These are phyloP conservation scores for Salix suchowensis DNA, from an alignment of 345 rosid species.

Conservation along the genomic window DNA sequence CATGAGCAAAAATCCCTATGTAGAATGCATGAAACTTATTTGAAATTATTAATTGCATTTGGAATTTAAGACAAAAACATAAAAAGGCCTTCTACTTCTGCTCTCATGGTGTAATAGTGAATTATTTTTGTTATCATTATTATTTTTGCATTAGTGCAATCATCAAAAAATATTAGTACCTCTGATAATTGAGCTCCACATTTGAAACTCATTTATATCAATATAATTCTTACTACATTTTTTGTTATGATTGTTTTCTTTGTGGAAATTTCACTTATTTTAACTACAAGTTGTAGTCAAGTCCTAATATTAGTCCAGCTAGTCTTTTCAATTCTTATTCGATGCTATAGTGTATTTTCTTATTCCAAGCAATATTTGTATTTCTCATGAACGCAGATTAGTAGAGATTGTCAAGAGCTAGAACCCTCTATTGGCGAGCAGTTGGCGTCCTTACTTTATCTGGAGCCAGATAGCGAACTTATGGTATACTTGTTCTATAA, in stretches of 20 bases:
- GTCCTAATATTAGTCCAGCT: background rate
- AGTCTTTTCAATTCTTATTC: background rate
- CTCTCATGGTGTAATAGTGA: background rate
- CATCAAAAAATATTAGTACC: background rate
- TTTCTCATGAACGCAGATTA: constrained; percentile 54
- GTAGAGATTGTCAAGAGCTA: constrained; percentile 99
- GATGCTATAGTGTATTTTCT: background rate
- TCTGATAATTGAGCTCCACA: background rate
- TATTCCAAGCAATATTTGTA: constrained; percentile 16
- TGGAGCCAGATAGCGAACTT: constrained; percentile 97
- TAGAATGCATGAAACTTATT: too few relatives aligned
- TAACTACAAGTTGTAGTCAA: background rate
- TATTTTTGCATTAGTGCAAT: background rate
- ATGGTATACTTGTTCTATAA: constrained; percentile 53
- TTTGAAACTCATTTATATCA: background rate
- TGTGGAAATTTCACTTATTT: background rate
- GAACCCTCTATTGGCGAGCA: constrained; percentile 91
- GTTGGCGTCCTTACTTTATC: constrained; percentile 87
- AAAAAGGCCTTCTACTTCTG: too few relatives aligned
- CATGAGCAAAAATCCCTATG: too few relatives aligned
- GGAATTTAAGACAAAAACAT: too few relatives aligned
- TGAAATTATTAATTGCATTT: too few relatives aligned
- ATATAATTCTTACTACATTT: background rate
- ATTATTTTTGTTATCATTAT: background rate
- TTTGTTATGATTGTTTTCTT: background rate